Percentiles rank a stretch among this genome's conserved stretches.
phyloP scores from a whole-genome alignment of 2,329 filamentous ascomycete genomes.

The Alternaria infectoria region DNA sequence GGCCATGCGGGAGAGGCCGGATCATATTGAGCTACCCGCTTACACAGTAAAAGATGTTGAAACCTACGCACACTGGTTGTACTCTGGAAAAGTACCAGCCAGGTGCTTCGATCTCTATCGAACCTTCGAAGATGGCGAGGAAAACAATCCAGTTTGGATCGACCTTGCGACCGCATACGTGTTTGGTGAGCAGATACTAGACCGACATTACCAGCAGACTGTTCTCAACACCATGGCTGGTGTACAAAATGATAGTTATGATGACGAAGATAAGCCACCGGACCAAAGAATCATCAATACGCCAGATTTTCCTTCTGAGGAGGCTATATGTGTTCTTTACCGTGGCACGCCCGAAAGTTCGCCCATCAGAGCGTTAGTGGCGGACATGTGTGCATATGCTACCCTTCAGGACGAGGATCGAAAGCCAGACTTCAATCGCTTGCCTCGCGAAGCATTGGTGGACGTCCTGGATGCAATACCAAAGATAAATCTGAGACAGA shows the following conservation, averaged over 20 bases:
- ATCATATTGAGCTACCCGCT: conserved; percentile 2
- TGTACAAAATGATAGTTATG: neutral
- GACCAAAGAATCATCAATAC: no score
- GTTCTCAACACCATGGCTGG: neutral
- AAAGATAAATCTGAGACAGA: no score
- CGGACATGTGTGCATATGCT: no score
- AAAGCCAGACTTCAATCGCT: no score
- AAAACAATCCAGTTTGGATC: conserved; percentile 4
- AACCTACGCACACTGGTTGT: neutral
- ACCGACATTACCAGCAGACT: neutral
- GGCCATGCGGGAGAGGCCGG: neutral
- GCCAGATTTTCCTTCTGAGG: no score
- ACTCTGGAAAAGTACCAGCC: conserved; percentile 4
- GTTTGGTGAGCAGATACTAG: conserved; percentile 7
- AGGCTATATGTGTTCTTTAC: no score
- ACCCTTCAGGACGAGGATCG: no score
- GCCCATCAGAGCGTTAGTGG: no score
- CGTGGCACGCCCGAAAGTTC: no score
- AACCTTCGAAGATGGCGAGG: neutral
- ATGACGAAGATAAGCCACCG: no score
- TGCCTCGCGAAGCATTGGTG: neutral
- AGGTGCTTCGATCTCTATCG: neutral
- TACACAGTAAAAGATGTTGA: neutral
- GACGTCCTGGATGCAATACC: neutral
- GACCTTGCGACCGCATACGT: conserved; percentile 4